Base-by-base conservation (phyloP, 495 filamentous ascomycete genomes). In the Aspergillus homomorphus region DNA sequence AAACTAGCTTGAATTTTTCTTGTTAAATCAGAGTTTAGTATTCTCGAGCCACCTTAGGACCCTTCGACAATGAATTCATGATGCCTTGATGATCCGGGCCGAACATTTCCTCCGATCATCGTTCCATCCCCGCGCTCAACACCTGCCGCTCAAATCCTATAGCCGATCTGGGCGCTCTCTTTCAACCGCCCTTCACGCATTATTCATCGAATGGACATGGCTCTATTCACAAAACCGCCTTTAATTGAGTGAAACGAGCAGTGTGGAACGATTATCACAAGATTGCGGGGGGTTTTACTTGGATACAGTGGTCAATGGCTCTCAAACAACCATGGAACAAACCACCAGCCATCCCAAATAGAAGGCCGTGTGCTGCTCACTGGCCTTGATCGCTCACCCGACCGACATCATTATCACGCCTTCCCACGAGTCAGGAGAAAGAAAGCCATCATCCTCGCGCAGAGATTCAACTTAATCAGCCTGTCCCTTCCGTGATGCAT, bases 1-100 rank as follows among this genome's bases (percentile, higher is more conserved):
- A 63, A 57, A 57, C 56, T 63, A 62, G 61, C 58, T 59, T 56
- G 58, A 20, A 44, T 45, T 48, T 51, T 28, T 33, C 50, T 21
- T 44, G 16, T 6, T 26, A 18, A 26, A 51, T 51, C 48, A 51
- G 24, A 51, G 48, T 51, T 51, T 51, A 51, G 30, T 30, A 51
- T 51, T 30, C 48, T 30, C 48, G 48, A 10, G 14, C 23, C 24
- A 51, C 48, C 15, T 28, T 30, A 10, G 33, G 33, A 38, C 33
- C 33, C 33, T 38, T 38, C 33, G 23, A 51, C 48, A 51, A 18
- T 51, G 48, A 28, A 28, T 51, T 51, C 15, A 51, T 51, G 48
- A 30, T 16, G 22, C 23, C 48, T 28, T 9, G 22, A 51, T 24
- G 15, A 16, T 18, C 33, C 33, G 33, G 33, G 33, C 33, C 33